Percentiles rank a stretch among this genome's conserved stretches.
Evolutionary conservation across 208 protist species (phyloP).

Genomic region (Wallacemonas rigidus): DNA sequence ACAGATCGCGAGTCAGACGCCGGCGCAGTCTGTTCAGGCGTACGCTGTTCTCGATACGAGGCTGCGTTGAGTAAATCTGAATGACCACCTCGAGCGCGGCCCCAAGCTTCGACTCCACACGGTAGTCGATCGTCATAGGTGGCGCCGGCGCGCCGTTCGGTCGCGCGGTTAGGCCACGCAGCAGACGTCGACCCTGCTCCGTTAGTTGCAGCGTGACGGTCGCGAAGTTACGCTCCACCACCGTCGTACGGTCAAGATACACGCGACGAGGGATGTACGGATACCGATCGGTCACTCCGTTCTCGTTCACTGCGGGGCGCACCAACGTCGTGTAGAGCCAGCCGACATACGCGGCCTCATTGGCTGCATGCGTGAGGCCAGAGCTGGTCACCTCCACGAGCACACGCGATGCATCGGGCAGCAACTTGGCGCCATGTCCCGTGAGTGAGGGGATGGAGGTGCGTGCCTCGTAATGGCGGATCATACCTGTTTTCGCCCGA

Average conservation of each 20-base stretch:
- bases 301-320: not conserved
- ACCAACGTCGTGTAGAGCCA: conserved; percentile 6
- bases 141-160: too few species aligned
- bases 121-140: too few species aligned
- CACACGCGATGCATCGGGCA: conserved; percentile 19
- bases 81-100: too few species aligned
- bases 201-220: conserved; percentile 23
- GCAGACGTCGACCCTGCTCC: not conserved
- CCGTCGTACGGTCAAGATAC: conserved; percentile 24
- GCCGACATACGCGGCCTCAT: conserved; percentile 28
- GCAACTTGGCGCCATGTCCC: not conserved
- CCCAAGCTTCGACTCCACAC: too few species aligned
- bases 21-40: too few species aligned
- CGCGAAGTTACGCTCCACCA: conserved; percentile 36
- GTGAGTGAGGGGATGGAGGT: not conserved
- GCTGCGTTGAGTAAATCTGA: too few species aligned
- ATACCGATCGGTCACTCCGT: not conserved
- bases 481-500: not conserved
- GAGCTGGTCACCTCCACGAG: conserved; percentile 71
- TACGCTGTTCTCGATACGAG: too few species aligned
- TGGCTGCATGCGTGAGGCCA: conserved; percentile 55
- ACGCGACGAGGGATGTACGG: conserved; percentile 30
- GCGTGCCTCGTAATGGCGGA: conserved; percentile 13
- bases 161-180: conserved; percentile 16
- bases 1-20: too few species aligned